Evolutionary conservation across 2,329 filamentous ascomycete genomes (phyloP).

Genomic region (Xylariaceae sp.): DNA sequence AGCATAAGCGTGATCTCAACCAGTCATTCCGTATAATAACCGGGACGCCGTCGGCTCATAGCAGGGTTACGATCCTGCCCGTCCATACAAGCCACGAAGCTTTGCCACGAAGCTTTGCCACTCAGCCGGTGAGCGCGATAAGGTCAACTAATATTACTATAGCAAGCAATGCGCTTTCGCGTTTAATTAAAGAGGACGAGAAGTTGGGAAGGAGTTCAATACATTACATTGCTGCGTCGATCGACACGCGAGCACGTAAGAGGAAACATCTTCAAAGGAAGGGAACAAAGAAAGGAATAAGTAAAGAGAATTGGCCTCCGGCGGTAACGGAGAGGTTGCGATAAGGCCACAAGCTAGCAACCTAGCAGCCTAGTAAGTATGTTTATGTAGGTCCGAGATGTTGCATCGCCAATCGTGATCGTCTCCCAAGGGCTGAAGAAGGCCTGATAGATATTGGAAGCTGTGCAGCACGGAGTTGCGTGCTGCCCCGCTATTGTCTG

Average conservation of each 20-base stretch:
- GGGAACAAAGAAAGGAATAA: conserved; percentile 2
- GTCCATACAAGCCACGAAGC: background rate
- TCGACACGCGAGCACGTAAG: background rate
- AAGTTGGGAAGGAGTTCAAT: conserved; percentile 10
- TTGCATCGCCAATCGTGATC: conserved; percentile 12
- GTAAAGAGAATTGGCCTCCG: conserved; percentile 8
- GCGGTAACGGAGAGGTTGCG: conserved; percentile 3
- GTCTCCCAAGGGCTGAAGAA: conserved; percentile 13
- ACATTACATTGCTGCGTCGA: background rate
- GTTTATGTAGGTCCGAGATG: too few relatives aligned
- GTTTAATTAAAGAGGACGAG: conserved; percentile 1
- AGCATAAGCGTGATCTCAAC: conserved; percentile 2
- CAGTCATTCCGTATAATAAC: conserved; percentile 1
- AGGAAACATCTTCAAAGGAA: conserved; percentile 5
- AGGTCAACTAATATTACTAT: conserved; percentile 1
- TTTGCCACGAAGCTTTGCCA: too few relatives aligned
- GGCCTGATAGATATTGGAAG: conserved; percentile 18
- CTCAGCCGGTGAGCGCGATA: background rate
- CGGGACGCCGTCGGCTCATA: conserved; percentile 5
- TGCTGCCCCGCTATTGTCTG: background rate
- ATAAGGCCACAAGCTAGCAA: background rate
- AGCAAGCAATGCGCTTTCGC: background rate
- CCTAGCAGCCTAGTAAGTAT: too few relatives aligned
- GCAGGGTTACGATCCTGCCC: background rate
- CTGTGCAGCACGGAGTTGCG: background rate